These are phyloP conservation scores for Paragyromitra xinjiangensis DNA, from an alignment of 495 filamentous ascomycete genomes.

Conservation along the genomic window DNA sequence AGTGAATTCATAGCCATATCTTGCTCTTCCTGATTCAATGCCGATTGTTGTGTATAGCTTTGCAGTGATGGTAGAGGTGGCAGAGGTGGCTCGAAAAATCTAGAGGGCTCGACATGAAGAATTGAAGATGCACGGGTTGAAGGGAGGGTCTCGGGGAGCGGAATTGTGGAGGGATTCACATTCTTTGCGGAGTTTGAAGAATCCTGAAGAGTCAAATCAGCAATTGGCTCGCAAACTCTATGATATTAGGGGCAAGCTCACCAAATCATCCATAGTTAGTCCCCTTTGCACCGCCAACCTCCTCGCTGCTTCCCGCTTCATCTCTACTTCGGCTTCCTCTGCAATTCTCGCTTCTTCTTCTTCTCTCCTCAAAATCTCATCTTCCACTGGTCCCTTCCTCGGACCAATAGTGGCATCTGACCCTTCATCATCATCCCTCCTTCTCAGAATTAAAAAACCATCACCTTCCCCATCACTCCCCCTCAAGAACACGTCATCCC, in stretches of 20 bases:
- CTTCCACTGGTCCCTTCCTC: constrained; percentile 64
- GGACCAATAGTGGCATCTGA: constrained; percentile 57
- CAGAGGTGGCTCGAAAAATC: constrained; percentile 25
- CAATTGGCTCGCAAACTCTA: background rate
- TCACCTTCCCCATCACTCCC: constrained; percentile 73
- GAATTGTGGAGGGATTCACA: constrained; percentile 36
- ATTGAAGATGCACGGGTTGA: constrained; percentile 44
- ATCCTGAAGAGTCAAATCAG: constrained; percentile 25
- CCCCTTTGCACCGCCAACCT: constrained; percentile 76
- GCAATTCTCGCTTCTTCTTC: constrained; percentile 73
- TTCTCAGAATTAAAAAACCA: constrained; percentile 71
- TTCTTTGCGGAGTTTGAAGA: constrained; percentile 15
- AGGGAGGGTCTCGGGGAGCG: constrained; percentile 38
- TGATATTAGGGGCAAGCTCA: constrained; percentile 1
- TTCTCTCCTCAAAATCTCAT: constrained; percentile 78
- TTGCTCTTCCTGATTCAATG: constrained; percentile 19
- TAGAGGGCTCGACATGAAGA: constrained; percentile 15
- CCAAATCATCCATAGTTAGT: constrained; percentile 58
- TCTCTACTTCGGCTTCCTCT: constrained; percentile 75
- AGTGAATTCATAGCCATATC: constrained; percentile 33
- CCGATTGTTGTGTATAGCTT: constrained; percentile 13
- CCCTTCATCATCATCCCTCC: constrained; percentile 58
- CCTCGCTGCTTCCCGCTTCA: constrained; percentile 75
- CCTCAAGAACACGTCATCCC: constrained; percentile 78
- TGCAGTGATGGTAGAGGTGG: constrained; percentile 15